These are phyloP conservation scores for Cladophialophora immunda DNA, from an alignment of 2,329 filamentous ascomycete genomes.

Conservation along the genomic window DNA sequence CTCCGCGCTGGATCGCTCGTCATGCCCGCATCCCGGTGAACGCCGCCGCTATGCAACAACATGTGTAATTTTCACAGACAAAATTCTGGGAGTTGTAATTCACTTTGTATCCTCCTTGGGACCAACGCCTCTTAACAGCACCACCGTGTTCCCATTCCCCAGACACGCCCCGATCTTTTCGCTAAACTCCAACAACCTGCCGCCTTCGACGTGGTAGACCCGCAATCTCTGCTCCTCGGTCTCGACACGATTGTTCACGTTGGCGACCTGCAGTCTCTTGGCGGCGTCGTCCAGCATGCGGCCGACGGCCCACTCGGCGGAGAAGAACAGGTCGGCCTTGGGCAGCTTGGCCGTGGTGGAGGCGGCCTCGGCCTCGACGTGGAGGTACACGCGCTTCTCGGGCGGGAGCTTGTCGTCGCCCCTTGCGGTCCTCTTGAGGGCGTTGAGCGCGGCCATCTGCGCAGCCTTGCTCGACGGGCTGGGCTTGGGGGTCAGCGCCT, in stretches of 20 bases:
- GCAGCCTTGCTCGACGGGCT: constrained; percentile 71
- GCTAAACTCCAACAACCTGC: constrained; percentile 82
- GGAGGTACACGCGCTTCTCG: constrained; percentile 89
- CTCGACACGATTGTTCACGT: constrained; percentile 55
- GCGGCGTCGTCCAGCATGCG: constrained; percentile 61
- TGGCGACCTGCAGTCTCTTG: constrained; percentile 52
- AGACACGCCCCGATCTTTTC: constrained; percentile 81
- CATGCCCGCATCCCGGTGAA: constrained; percentile 5
- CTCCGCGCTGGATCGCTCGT: background rate
- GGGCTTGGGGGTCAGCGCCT: constrained; percentile 70
- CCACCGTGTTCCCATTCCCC: constrained; percentile 86
- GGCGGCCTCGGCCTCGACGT: constrained; percentile 82
- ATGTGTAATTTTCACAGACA: background rate
- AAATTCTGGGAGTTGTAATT: background rate
- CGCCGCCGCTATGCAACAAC: constrained; percentile 31
- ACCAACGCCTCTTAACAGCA: constrained; percentile 84
- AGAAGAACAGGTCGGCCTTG: constrained; percentile 81
- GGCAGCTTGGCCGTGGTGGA: constrained; percentile 85
- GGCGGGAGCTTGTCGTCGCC: constrained; percentile 81
- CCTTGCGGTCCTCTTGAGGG: constrained; percentile 85
- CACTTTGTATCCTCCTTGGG: constrained; percentile 57
- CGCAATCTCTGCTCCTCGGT: constrained; percentile 75
- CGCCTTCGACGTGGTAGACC: constrained; percentile 92
- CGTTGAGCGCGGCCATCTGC: constrained; percentile 74
- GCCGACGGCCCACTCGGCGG: constrained; percentile 87